phyloP scores from a whole-genome alignment of 23 red algal species.

The Gracilaria vermiculophylla region DNA sequence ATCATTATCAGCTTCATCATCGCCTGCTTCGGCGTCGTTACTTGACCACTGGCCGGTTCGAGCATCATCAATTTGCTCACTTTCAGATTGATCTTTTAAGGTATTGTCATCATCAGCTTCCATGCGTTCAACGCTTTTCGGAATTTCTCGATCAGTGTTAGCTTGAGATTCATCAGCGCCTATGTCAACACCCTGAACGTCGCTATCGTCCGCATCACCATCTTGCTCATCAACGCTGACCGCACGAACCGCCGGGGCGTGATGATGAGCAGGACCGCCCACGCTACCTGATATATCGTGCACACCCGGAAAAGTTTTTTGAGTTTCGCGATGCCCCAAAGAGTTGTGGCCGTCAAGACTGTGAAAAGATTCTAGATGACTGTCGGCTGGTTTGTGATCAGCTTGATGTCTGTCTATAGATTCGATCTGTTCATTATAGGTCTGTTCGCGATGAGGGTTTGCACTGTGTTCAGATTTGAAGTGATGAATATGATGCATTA shows the following conservation, averaged over 20 bases:
- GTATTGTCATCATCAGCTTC: too few relatives aligned
- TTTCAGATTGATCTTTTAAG: too few relatives aligned
- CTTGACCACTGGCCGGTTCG: too few relatives aligned
- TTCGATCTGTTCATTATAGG: background rate
- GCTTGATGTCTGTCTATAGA: background rate
- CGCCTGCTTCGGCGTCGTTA: background rate
- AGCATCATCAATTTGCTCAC: too few relatives aligned
- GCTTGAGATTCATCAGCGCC: background rate
- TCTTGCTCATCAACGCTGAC: background rate
- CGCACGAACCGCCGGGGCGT: background rate
- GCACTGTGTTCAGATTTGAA: background rate
- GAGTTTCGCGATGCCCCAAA: background rate
- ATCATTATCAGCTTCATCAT: background rate
- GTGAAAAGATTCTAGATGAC: too few relatives aligned
- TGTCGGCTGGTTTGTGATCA: too few relatives aligned
- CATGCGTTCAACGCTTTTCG: too few relatives aligned
- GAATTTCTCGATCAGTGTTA: too few relatives aligned
- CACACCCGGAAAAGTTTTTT: background rate
- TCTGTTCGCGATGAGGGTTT: background rate
- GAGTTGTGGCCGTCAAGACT: too few relatives aligned
- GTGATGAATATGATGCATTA: background rate
- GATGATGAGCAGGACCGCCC: background rate
- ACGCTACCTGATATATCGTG: background rate
- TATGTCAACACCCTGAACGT: background rate
- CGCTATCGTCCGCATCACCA: background rate